phyloP scores from a whole-genome alignment of 495 filamentous ascomycete species.

The Xylaria curta region DNA sequence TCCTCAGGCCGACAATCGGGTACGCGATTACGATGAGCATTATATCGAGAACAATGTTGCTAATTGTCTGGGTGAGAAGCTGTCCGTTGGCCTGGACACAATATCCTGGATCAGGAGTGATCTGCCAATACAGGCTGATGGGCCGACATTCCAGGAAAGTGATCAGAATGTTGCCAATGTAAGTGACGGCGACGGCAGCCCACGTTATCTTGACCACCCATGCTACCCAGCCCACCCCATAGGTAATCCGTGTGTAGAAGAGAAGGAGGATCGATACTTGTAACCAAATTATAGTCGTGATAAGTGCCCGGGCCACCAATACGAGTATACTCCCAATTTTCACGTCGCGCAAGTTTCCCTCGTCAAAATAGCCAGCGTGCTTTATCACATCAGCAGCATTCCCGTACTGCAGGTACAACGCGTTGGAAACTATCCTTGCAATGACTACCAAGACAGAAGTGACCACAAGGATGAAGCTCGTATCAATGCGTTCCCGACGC shows the following conservation, averaged over 20 bases:
- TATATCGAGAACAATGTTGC: slow-evolving; percentile 53
- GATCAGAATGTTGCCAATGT: slow-evolving; percentile 43
- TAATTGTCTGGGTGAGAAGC: slow-evolving; percentile 46
- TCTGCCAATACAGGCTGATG: slow-evolving; percentile 51
- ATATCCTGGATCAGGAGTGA: slow-evolving; percentile 47
- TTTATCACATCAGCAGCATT: slow-evolving; percentile 34
- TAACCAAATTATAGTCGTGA: slow-evolving; percentile 45
- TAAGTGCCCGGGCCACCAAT: slow-evolving; percentile 32
- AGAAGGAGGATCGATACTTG: slow-evolving; percentile 51
- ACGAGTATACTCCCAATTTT: slow-evolving; percentile 35
- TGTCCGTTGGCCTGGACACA: slow-evolving; percentile 51
- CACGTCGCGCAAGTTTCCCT: slow-evolving; percentile 21
- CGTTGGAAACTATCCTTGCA: slow-evolving; percentile 31
- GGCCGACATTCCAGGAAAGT: slow-evolving; percentile 56
- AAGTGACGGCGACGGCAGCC: slow-evolving; percentile 42
- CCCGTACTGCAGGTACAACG: slow-evolving; percentile 33
- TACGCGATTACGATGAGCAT: slow-evolving; percentile 52
- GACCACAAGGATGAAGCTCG: slow-evolving; percentile 32
- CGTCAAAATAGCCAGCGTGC: slow-evolving; percentile 18
- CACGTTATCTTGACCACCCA: slow-evolving; percentile 44
- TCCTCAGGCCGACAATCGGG: slow-evolving; percentile 44
- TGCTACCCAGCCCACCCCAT: slow-evolving; percentile 43
- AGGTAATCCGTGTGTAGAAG: slow-evolving; percentile 49
- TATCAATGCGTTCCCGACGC: slow-evolving; percentile 37
- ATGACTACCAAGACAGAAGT: slow-evolving; percentile 33